Evolutionary conservation across 257 asterid species (phyloP).

Genomic region (Scutellaria baicalensis): DNA sequence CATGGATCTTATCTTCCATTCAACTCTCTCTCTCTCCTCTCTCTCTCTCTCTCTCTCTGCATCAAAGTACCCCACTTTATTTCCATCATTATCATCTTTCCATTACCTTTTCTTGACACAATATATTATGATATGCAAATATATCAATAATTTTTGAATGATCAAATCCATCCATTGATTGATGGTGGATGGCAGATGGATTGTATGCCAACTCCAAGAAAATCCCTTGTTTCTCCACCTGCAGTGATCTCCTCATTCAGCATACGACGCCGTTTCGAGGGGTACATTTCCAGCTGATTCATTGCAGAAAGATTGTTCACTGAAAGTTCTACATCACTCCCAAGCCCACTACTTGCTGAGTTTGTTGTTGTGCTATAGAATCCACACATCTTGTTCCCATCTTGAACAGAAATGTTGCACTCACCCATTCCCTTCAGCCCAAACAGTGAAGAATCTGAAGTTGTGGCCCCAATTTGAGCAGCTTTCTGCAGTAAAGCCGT

Average conservation of each 20-base stretch:
- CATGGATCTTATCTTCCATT: conserved; percentile 27
- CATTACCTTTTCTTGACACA: conserved; percentile 7
- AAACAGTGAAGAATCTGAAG: conserved; percentile 42
- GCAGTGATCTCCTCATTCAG: conserved; percentile 27
- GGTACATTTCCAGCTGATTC: conserved; percentile 46
- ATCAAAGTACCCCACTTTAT: conserved; percentile 27
- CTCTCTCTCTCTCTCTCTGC: not conserved
- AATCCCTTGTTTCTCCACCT: conserved; percentile 84
- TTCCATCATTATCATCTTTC: not conserved
- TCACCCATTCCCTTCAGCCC: conserved; percentile 29
- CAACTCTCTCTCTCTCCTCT: conserved; percentile 8
- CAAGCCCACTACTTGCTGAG: conserved; percentile 27
- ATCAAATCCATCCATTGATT: conserved; percentile 82
- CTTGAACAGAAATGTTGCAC: conserved; percentile 9
- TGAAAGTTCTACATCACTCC: conserved; percentile 37
- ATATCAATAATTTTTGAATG: not conserved
- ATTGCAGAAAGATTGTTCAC: conserved; percentile 14
- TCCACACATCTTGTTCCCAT: conserved; percentile 36
- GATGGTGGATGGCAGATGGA: conserved; percentile 75
- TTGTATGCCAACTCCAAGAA: conserved; percentile 86
- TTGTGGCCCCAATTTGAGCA: conserved; percentile 63
- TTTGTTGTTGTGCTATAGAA: conserved; percentile 31
- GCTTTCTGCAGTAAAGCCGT: conserved; percentile 87
- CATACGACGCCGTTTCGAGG: conserved; percentile 43
- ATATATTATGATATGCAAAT: not conserved